Evolutionary conservation across 2,329 filamentous ascomycete species (phyloP).

Genomic region (Pyrenophora teres): DNA sequence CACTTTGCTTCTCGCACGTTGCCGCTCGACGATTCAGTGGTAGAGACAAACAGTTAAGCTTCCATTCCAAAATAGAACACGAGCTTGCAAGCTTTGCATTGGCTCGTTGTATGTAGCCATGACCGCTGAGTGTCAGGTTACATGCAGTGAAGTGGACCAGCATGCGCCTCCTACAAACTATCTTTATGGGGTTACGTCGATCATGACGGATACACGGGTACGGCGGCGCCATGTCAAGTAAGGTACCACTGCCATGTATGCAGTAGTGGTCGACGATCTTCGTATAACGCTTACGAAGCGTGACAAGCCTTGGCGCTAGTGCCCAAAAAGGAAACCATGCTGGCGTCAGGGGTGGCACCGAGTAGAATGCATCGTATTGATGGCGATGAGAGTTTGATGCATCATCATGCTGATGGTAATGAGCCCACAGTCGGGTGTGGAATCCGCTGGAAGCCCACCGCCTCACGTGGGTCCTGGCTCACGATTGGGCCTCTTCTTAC

Average conservation of each 20-base stretch:
- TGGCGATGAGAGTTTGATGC: neutral
- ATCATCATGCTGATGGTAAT: neutral
- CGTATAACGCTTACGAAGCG: slow-evolving; percentile 5
- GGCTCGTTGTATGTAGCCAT: too few species aligned
- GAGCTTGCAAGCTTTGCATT: too few species aligned
- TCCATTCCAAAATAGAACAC: too few species aligned
- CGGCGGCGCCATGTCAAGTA: neutral
- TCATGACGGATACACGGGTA: neutral
- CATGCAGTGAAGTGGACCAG: neutral
- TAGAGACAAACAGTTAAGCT: too few species aligned
- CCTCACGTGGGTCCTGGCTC: slow-evolving; percentile 7
- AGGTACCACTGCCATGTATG: slow-evolving; percentile 5
- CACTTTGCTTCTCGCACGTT: too few species aligned
- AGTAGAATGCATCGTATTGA: neutral
- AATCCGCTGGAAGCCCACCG: neutral
- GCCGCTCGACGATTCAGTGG: too few species aligned
- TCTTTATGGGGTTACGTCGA: neutral
- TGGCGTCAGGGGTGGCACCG: neutral
- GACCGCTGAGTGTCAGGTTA: neutral
- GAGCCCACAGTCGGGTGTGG: neutral
- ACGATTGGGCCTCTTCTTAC: slow-evolving; percentile 18
- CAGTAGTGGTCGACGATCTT: slow-evolving; percentile 7
- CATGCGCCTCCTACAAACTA: neutral
- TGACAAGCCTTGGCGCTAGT: slow-evolving; percentile 1
- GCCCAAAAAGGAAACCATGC: neutral